Base-by-base conservation (phyloP, 768 basidiomycete species). In the Podaxis mareebaensis region DNA sequence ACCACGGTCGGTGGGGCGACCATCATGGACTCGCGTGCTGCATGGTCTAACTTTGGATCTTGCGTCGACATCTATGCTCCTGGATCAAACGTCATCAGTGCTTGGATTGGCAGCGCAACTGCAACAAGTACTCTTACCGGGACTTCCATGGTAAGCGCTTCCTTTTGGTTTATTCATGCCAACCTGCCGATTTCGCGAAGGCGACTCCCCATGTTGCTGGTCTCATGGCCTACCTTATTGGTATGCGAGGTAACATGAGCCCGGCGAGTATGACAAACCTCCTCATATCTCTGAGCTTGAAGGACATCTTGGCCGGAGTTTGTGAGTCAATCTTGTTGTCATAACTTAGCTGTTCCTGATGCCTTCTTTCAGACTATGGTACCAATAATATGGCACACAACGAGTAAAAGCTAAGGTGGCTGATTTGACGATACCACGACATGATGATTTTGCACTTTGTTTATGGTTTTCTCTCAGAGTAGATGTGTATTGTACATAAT, bases 161-260 rank as follows among this genome's bases (percentile, higher is more conserved):
- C 17, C 5, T 2, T 26, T 13, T 56, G 53, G 49, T 24, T 10
- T 26, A 46, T 36, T 48, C 44, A 10, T 36, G 30, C 33, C 13
- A 13, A 10, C 33, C 62, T 7, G n/a, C 22, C 12, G n/a, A 33
- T 38, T 39, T 20, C 44, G 5, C 17, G 6, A n/a, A 72, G 76
- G 74, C 79, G 53, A 72, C 78, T 30, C 77, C 80, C 22, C 75
- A 80, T 63, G 70, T 81, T 33, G 69, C 78, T n/a, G 80, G 80
- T 33, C 69, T 80, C 55, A 70, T 78, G 17, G 78, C 78, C 22
- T 78, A 76, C 53, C 64, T 78, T 39, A 71, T 79, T 48, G 63
- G 65, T 46, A 58, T 69, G 8, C 64, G 73, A 33, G 78, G 77
- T 2, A 72, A 74, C 53, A 65, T 59, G 46, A 61, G 70, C 20